These are phyloP conservation scores for Colletotrichum incanum DNA, from an alignment of 2,329 filamentous ascomycete genomes.

Conservation along the genomic window DNA sequence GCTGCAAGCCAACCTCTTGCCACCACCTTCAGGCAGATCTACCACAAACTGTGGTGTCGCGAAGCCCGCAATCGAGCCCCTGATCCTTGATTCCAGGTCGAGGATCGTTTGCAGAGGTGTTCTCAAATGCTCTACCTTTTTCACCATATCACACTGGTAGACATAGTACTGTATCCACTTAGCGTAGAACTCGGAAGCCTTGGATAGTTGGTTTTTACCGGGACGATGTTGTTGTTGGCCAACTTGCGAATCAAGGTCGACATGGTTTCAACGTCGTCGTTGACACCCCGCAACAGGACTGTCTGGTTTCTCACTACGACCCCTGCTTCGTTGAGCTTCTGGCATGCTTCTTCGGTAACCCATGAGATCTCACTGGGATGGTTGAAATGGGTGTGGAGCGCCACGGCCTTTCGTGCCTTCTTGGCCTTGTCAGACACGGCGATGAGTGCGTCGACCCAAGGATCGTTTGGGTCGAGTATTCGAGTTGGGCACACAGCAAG, in stretches of 20 bases:
- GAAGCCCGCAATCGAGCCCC: slow-evolving; percentile 74
- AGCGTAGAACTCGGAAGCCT: background rate
- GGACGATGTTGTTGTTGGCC: slow-evolving; percentile 70
- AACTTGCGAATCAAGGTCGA: slow-evolving; percentile 66
- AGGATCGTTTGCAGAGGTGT: slow-evolving; percentile 73
- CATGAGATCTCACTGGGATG: slow-evolving; percentile 75
- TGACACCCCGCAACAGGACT: slow-evolving; percentile 72
- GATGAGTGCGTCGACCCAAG: slow-evolving; percentile 69
- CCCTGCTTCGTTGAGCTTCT: slow-evolving; percentile 63
- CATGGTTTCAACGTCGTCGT: slow-evolving; percentile 70
- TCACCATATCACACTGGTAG: slow-evolving; percentile 76
- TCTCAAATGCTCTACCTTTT: slow-evolving; percentile 73
- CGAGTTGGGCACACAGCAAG: slow-evolving; percentile 72
- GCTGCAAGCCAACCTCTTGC: slow-evolving; percentile 72
- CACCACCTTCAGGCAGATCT: slow-evolving; percentile 75
- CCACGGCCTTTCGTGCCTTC: slow-evolving; percentile 70
- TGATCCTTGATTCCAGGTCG: slow-evolving; percentile 70
- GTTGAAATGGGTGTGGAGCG: slow-evolving; percentile 77
- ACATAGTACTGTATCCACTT: slow-evolving; percentile 70
- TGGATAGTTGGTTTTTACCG: slow-evolving; percentile 58
- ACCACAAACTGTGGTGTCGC: slow-evolving; percentile 75
- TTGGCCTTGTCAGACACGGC: slow-evolving; percentile 66
- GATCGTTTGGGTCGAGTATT: slow-evolving; percentile 66
- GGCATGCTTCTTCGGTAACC: slow-evolving; percentile 68
- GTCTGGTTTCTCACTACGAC: slow-evolving; percentile 72